Base-by-base conservation (phyloP, 2,329 filamentous ascomycete genomes). In the Cladophialophora carrionii region DNA sequence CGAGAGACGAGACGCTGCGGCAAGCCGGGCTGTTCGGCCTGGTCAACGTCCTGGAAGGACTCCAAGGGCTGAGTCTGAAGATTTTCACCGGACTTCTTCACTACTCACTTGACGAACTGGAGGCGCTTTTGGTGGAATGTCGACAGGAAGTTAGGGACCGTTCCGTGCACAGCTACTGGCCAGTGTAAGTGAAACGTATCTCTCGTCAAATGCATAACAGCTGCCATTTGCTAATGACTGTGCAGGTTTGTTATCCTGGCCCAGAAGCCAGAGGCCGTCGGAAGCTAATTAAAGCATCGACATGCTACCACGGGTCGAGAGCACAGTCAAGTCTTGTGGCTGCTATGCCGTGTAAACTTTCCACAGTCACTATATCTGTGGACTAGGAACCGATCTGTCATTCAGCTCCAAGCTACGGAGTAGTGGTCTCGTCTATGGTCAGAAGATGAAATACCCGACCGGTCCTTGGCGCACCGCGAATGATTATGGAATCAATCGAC, bases 1-100 rank as follows among this genome's bases (percentile, higher is more conserved):
- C 72, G 1, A 74, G 68, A 51, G 73, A 76, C 48, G 63, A 67
- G 12, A 37, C 65, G 7, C 63, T 75, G 41, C 74, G 76, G 59
- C 69, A 74, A 26, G 62, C 62, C 32, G 67, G 67, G 12, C 54
- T 57, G 20, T 65, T 58, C 53, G 59, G 61, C 4, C 49, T 64
- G 8, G 61, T 67, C 17, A 61, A 63, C 10, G 46, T 70, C 10
- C 29, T 66, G n/a, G 61, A 68, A 46, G 66, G 66, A 3, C 51
- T 70, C 1, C 54, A 63, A 31, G 66, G 68, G 5, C 53, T 70
- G 55, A 66, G 61, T 24, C 34, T 70, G 32, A 63, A 58, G 20
- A 24, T 66, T 20, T 74, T 75, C 62, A 71, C 67, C 3, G 63
- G 71, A 1, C 57, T 71, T 29, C 62, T 75, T n/a, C 72, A 69